Evolutionary conservation across 1,284 basidiomycete genomes (phyloP), one percentile per base, ranked within the genome.

Genomic region (Puccinia coronata): DNA sequence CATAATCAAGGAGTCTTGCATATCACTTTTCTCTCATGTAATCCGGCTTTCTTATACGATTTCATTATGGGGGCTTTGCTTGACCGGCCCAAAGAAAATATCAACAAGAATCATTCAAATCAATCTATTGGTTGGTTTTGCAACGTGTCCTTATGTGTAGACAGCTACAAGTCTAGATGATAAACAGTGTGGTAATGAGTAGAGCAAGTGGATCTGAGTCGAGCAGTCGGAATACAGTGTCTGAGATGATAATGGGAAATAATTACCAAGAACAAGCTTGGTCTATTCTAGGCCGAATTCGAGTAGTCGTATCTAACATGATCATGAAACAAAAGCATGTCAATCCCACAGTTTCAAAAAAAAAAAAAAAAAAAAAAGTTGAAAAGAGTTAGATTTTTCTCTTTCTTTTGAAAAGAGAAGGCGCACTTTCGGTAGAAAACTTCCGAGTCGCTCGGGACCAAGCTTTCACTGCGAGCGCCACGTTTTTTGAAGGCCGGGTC

Each of bases 371-470:
- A 18, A 51, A 53, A 72, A 14, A 53, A 49, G 34, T 34, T 31
- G 34, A 67, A 41, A 34, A 67, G 34, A 36, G 36, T n/a, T 12
- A 67, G 34, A 67, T 20, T 31, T 12, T 6, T 31, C 9, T 69
- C 14, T 14, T 9, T 67, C 6, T 6, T 23, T 57, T 8, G 55
- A 61, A 39, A 69, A 12, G 2, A 69, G 28, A 34, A 69, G n/a
- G 80, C 88, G 82, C 86, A 94, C 92, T 95, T 95, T 84, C 89
- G 91, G 86, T 95, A 98, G 86, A 97, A 98, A 0, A 90, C 91
- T 86, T 95, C 93, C 6, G 93, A 93, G 85, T 96, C 92, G 20
- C 89, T 89, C 8, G 93, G 91, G 31, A 90, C 88, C 9, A 87
- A 87, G 86, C 79, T 39, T 78, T 89, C 87, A 76, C 85, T 87